Percentiles rank a stretch among this genome's conserved stretches.
These are phyloP conservation scores for Colletotrichum higginsianum DNA, from an alignment of 2,329 filamentous ascomycete species.

Conservation along the genomic window DNA sequence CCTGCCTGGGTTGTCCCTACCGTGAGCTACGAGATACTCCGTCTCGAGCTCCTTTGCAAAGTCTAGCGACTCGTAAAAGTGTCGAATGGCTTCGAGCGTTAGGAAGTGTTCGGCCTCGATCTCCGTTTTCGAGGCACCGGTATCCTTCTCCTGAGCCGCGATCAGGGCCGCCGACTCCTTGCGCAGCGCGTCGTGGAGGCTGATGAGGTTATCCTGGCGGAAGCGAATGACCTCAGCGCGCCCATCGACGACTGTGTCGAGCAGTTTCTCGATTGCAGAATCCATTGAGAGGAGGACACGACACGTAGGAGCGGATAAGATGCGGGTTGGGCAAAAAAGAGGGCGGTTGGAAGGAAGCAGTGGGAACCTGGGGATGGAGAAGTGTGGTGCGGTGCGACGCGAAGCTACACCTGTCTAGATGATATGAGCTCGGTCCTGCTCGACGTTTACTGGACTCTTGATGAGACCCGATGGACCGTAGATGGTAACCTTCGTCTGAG, in stretches of 20 bases:
- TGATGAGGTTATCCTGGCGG: constrained; percentile 61
- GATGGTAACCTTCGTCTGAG: constrained; percentile 1
- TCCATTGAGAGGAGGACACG: constrained; percentile 15
- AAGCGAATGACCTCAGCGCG: constrained; percentile 61
- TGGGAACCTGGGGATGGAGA: neutral
- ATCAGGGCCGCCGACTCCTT: constrained; percentile 53
- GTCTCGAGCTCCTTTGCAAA: constrained; percentile 44
- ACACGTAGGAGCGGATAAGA: neutral
- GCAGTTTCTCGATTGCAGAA: constrained; percentile 46
- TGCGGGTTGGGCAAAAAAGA: neutral
- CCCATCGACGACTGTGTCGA: constrained; percentile 60
- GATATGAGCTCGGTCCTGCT: neutral
- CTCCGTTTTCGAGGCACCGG: constrained; percentile 42
- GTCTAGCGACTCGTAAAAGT: constrained; percentile 57
- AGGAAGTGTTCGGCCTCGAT: constrained; percentile 59
- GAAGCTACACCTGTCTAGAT: constrained; percentile 23
- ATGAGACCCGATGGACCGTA: constrained; percentile 8
- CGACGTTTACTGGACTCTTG: neutral
- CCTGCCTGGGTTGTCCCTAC: constrained; percentile 31
- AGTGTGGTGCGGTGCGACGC: neutral
- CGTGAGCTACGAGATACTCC: constrained; percentile 45
- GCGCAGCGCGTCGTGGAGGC: constrained; percentile 56
- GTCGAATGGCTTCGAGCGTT: constrained; percentile 55
- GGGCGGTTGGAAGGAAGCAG: neutral
- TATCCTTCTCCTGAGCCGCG: constrained; percentile 58